Evolutionary conservation across 2,329 filamentous ascomycete genomes (phyloP), one percentile per base, ranked within the genome.

Genomic region (Immersiporthe knoxdaviesiana): DNA sequence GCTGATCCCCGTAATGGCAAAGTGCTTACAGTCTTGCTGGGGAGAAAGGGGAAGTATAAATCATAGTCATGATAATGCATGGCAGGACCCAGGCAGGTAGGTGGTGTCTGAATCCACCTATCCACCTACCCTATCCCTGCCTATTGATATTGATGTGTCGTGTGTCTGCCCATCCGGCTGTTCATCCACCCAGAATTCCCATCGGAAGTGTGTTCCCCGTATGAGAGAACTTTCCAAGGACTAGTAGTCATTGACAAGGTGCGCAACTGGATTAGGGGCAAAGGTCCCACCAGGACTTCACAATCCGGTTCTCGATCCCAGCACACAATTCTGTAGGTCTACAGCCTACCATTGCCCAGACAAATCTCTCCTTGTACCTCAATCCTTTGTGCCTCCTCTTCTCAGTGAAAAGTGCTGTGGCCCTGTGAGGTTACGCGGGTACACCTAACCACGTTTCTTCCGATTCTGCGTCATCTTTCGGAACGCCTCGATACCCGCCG

Each of bases 401-500:
- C 21, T 21, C 12, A 47, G 21, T n/a, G n/a, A n/a, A n/a, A 47
- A n/a, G 18, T 21, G 44, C 18, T n/a, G 21, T 3, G 16, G 41
- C 1, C n/a, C 41, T 14, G 32, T 54, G 10, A 18, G 32, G 52
- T 30, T 16, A 56, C 37, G 2, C 16, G 24, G 3, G n/a, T n/a
- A 8, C 50, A 18, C 27, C 41, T 50, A 66, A 6, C 54, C 60
- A 32, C 68, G 56, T 37, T 64, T 70, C 80, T 87, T 88, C 72
- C 83, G 84, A 79, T 88, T 90, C 74, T 88, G 84, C 12, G 87
- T 89, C 84, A 91, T 90, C 79, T 84, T 88, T 72, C 87, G 83
- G 80, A 91, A 91, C 1, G 88, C 88, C 73, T 90, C 88, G 77
- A 88, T 82, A 69, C 88, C 88, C 71, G 84, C 84, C n/a, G 88